phyloP scores from a whole-genome alignment of 2,329 filamentous ascomycete genomes.

The Colletotrichum lentis region DNA sequence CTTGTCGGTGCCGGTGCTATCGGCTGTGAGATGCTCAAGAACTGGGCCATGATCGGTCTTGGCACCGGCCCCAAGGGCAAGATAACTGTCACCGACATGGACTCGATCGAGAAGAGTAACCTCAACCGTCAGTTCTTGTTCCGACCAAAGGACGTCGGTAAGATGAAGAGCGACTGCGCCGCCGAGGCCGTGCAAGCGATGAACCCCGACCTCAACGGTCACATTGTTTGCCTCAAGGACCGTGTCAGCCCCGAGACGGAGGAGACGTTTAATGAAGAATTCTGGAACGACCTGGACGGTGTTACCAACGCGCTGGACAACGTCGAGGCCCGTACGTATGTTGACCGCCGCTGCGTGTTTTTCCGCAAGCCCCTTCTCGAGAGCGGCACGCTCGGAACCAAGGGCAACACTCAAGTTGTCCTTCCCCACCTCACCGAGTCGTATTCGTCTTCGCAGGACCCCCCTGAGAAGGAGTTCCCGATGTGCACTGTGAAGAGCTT shows the following conservation, averaged over 20 bases:
- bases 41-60: slow-evolving; percentile 98
- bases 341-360: slow-evolving; percentile 95
- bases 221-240: slow-evolving; percentile 87
- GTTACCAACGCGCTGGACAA: slow-evolving; percentile 98
- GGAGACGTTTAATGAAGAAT: slow-evolving; percentile 90
- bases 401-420: slow-evolving; percentile 97
- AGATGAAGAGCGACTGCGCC: slow-evolving; percentile 95
- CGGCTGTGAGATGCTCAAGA: slow-evolving; percentile 99
- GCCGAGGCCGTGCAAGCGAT: slow-evolving; percentile 89
- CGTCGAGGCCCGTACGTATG: slow-evolving; percentile 94
- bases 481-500: slow-evolving; percentile 99
- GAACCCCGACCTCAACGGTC: slow-evolving; percentile 90
- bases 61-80: slow-evolving; percentile 87
- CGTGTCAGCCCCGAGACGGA: slow-evolving; percentile 92
- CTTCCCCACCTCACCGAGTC: slow-evolving; percentile 92
- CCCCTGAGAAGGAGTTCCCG: slow-evolving; percentile 97
- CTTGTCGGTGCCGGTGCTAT: slow-evolving; percentile 96
- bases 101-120: slow-evolving; percentile 99
- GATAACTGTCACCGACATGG: slow-evolving; percentile 95
- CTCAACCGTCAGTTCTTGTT: slow-evolving; percentile 97
- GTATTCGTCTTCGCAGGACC: slow-evolving; percentile 94
- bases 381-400: slow-evolving; percentile 97
- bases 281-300: slow-evolving; percentile 87
- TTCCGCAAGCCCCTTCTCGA: slow-evolving; percentile 97
- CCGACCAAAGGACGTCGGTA: slow-evolving; percentile 89